Base-by-base conservation (phyloP, 1,284 basidiomycete species). In the Stereum hirsutum region DNA sequence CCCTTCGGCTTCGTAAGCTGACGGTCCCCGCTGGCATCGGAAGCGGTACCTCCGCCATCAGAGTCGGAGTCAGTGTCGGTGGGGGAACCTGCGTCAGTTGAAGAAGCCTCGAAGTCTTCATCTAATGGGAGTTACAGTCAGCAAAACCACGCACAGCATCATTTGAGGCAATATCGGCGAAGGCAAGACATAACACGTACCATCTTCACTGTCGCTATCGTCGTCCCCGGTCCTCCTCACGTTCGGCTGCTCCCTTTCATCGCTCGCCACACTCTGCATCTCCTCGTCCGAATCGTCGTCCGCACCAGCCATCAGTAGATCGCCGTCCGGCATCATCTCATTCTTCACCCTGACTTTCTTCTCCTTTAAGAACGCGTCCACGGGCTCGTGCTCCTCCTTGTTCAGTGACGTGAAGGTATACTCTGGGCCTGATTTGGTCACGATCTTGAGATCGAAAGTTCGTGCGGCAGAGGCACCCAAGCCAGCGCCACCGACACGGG, bases 301-400 rank as follows among this genome's bases (percentile, higher is more conserved):
- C 14, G 66, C 79, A 23, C 75, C 84, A 21, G 81, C 82, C 47
- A 87, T 68, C 52, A 81, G 66, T 57, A 84, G 65, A 42, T 88
- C 85, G 15, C 82, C 84, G 56, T 97, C 95, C 8, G 77, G 73
- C 46, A 91, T 85, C 77, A 96, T 93, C 75, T 97, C 93, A 63
- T 94, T 97, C 78, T 98, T 96, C 49, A 96, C 78, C 54, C 84
- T 78, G 51, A 98, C 78, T 63, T 94, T 95, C 72, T 96, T 95
- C 41, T 86, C 82, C 53, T 81, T 80, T 51, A 99, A 68, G 65
- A 89, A 97, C 21, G 75, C 70, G 55, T 92, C 89, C 35, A 92
- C 86, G 6, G 79, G 74, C 47, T 89, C 87, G 53, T 95, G 86
- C 60, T 99, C 96, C 60, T 98, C 96, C 63, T 96, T 94, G 66